phyloP scores from a whole-genome alignment of 768 basidiomycete genomes.

The Neoboletus magnificus region DNA sequence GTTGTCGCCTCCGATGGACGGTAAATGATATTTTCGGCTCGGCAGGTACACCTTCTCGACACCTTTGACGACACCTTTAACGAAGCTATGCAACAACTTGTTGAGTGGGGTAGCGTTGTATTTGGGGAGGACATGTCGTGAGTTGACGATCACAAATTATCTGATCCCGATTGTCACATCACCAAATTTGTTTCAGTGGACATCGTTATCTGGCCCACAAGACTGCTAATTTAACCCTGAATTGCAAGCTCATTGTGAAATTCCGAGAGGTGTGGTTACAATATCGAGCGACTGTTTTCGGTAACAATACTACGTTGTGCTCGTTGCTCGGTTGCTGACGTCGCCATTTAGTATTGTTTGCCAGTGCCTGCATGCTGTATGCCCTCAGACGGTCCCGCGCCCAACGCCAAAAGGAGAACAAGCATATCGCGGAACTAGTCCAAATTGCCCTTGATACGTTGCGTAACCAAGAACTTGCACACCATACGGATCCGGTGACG shows the following conservation, averaged over 20 bases:
- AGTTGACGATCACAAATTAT: conserved; percentile 34
- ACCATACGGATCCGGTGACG: conserved; percentile 78
- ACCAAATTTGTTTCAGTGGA: conserved; percentile 45
- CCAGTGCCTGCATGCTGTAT: conserved; percentile 13
- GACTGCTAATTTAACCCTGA: conserved; percentile 62
- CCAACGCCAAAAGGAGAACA: conserved; percentile 53
- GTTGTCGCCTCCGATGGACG: conserved; percentile 6
- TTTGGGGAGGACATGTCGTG: conserved; percentile 63
- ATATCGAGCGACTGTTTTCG: conserved; percentile 62
- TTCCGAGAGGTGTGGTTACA: conserved; percentile 62
- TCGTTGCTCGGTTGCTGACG: conserved; percentile 16
- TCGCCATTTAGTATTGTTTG: conserved; percentile 28
- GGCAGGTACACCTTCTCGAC: conserved; percentile 52
- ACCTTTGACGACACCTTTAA: conserved; percentile 72
- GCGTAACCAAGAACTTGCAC: conserved; percentile 76
- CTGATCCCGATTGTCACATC: conserved; percentile 23
- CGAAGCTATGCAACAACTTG: conserved; percentile 74
- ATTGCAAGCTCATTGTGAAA: conserved; percentile 65
- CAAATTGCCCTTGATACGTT: conserved; percentile 77
- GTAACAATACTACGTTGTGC: conserved; percentile 37
- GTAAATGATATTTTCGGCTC: conserved; percentile 20
- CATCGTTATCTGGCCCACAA: conserved; percentile 73
- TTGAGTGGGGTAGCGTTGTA: conserved; percentile 70
- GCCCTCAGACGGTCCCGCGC: conserved; percentile 36
- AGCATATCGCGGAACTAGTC: conserved; percentile 69